These are phyloP conservation scores for Syzygium aromaticum DNA, from an alignment of 345 rosid genomes.

Conservation along the genomic window DNA sequence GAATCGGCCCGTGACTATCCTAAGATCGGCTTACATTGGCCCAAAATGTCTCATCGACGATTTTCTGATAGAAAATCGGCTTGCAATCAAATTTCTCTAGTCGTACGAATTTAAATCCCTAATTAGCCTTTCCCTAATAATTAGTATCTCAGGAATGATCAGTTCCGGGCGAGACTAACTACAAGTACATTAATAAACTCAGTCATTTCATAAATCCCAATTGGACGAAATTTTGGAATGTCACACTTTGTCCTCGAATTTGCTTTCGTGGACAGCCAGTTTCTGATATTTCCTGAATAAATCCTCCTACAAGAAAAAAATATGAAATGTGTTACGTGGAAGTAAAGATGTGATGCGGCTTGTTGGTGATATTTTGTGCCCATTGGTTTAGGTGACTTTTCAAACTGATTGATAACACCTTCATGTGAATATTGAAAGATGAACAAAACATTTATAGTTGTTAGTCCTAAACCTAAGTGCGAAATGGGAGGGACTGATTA, in stretches of 20 bases:
- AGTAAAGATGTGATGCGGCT: not conserved
- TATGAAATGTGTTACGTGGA: not conserved
- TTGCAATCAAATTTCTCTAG: too few species aligned
- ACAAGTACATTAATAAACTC: too few species aligned
- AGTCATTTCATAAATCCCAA: too few species aligned
- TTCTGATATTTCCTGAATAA: not conserved
- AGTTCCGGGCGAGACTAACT: too few species aligned
- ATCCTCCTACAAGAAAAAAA: not conserved
- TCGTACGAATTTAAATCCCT: too few species aligned
- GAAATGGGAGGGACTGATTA: not conserved
- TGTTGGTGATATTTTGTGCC: not conserved
- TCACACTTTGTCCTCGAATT: not conserved
- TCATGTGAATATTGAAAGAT: not conserved
- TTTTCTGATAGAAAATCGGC: too few species aligned
- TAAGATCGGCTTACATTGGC: too few species aligned
- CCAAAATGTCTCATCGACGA: too few species aligned
- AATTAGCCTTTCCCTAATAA: too few species aligned
- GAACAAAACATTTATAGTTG: not conserved
- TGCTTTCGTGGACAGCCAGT: not conserved
- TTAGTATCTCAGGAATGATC: too few species aligned
- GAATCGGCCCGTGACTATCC: too few species aligned
- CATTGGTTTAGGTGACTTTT: not conserved
- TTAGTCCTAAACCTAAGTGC: not conserved
- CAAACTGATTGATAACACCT: not conserved
- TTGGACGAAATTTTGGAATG: too few species aligned